Conservation (phyloP, 2,329 filamentous ascomycete genomes). For the Ceratocystis harringtonii region DNA sequence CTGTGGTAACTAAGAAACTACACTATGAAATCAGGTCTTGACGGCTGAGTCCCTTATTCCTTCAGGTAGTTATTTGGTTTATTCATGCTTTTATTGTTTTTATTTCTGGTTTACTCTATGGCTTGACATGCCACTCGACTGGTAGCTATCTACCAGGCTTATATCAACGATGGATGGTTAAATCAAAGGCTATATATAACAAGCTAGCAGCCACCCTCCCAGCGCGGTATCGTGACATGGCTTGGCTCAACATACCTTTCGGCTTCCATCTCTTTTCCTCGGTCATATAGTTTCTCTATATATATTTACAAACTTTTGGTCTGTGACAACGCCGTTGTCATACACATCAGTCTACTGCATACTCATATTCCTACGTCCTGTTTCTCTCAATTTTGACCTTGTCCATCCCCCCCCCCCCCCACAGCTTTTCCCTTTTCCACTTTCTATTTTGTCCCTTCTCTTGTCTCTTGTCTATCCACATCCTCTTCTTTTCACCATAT, state of each 20-base stretch:
- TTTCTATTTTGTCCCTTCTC: not conserved
- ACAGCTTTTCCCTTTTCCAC: not conserved
- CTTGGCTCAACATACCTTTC: not conserved
- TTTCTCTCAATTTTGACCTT: not conserved
- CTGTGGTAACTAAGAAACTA: not conserved
- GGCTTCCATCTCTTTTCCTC: not conserved
- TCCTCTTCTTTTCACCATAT: not conserved
- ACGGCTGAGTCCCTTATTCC: not conserved
- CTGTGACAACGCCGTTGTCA: not conserved
- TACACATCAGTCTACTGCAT: not conserved
- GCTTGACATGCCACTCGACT: not conserved
- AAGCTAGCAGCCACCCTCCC: not conserved
- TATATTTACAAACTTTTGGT: not conserved
- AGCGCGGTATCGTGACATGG: not conserved
- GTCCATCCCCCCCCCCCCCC: not conserved
- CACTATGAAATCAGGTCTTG: not conserved
- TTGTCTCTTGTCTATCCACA: not conserved
- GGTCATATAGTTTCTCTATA: not conserved
- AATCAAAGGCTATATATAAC: slow-evolving; percentile 1
- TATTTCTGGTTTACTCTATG: not conserved
- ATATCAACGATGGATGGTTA: not conserved
- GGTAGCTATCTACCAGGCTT: not conserved
- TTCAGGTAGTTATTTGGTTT: not conserved
- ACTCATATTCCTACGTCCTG: not conserved
- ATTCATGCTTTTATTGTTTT: not conserved